These are phyloP conservation scores for Allomyces javanicus DNA, from an alignment of 192 early-diverging fungal genomes.

Conservation along the genomic window DNA sequence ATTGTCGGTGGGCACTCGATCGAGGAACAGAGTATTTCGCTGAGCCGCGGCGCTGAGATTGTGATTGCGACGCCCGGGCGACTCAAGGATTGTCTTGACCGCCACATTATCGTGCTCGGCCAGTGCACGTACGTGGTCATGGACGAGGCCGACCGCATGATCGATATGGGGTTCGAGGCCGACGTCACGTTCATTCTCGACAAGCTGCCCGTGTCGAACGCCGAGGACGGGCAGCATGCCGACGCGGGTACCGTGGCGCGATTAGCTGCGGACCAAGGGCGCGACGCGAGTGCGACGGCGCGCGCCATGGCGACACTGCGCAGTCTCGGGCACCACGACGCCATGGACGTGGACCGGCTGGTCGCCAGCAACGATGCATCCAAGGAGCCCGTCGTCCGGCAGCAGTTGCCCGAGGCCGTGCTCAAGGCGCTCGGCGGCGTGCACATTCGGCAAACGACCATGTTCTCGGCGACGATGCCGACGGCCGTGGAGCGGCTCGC, in stretches of 20 bases:
- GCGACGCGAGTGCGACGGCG: background rate
- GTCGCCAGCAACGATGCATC: background rate
- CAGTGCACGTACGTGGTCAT: constrained; percentile 96
- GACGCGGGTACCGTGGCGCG: constrained; percentile 16
- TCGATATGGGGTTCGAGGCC: constrained; percentile 83
- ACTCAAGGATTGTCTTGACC: constrained; percentile 76
- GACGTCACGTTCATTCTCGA: constrained; percentile 93
- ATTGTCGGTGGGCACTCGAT: constrained; percentile 72
- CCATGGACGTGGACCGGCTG: background rate
- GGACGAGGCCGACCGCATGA: constrained; percentile 97
- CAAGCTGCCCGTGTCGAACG: constrained; percentile 72
- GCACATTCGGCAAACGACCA: constrained; percentile 61
- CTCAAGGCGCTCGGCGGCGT: background rate
- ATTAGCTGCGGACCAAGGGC: background rate
- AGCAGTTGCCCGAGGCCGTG: background rate
- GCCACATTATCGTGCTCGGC: constrained; percentile 68
- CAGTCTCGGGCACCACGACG: background rate
- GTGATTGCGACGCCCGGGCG: constrained; percentile 97
- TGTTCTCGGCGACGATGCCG: constrained; percentile 99
- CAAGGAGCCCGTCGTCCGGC: background rate
- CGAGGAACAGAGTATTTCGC: constrained; percentile 68
- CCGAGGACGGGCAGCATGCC: constrained; percentile 55
- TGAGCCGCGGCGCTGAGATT: constrained; percentile 84
- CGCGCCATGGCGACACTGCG: background rate
- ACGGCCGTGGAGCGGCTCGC: constrained; percentile 82